Conservation (phyloP, 192 early-diverging fungal species). For the Rhizoclosmatium globosum region DNA sequence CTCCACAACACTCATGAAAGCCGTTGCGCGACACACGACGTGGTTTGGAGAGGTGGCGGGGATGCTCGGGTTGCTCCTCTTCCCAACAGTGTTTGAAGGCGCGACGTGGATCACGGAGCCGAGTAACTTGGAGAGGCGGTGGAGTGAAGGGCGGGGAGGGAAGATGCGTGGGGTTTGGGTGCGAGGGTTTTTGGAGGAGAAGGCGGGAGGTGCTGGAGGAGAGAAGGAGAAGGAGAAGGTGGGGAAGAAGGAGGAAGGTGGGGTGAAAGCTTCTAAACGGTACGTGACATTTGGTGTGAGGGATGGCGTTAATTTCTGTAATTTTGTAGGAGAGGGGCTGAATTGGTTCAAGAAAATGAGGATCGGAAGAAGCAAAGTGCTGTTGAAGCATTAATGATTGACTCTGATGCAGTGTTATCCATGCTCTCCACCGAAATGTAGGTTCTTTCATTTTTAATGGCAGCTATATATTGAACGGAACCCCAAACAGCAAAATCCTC, state of each 20-base stretch:
- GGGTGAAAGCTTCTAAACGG: neutral
- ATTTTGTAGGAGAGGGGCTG: neutral
- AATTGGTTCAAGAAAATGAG: neutral
- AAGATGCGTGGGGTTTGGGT: slow-evolving; percentile 34
- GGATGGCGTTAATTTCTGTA: neutral
- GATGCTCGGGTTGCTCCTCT: slow-evolving; percentile 68
- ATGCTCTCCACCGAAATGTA: slow-evolving; percentile 33
- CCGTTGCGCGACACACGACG: slow-evolving; percentile 41
- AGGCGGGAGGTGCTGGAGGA: no score
- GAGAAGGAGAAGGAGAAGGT: slow-evolving; percentile 7
- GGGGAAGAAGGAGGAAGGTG: no score
- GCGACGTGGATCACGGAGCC: slow-evolving; percentile 39
- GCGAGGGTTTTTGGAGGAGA: slow-evolving; percentile 29
- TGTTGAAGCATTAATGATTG: neutral
- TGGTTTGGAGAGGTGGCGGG: slow-evolving; percentile 53
- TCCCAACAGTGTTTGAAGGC: slow-evolving; percentile 77
- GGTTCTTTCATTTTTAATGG: no score
- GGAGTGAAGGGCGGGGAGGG: slow-evolving; percentile 29
- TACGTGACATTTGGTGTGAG: no score
- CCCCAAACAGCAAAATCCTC: slow-evolving; percentile 13
- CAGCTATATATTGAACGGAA: no score
- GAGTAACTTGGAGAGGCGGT: slow-evolving; percentile 25
- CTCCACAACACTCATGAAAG: slow-evolving; percentile 43
- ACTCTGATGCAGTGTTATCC: neutral
- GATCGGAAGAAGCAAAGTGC: slow-evolving; percentile 2